Conservation (phyloP, 257 asterid species). For the Thymus quinquecostatus region DNA sequence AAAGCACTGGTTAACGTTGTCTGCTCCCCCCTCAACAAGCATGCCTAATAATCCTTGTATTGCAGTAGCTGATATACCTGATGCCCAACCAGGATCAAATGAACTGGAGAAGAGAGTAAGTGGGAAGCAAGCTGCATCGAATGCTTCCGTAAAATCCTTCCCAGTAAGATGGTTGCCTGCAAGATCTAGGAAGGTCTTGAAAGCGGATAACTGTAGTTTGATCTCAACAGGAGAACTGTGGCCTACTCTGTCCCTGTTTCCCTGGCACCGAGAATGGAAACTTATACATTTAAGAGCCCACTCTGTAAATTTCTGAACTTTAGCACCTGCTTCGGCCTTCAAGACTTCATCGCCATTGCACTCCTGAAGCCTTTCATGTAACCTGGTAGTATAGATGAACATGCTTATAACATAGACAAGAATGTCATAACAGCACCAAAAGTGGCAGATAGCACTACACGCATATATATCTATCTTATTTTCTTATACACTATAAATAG, state of each 20-base stretch:
- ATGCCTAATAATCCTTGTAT: conserved; percentile 90
- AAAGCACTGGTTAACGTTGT: conserved; percentile 95
- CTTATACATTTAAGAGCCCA: conserved; percentile 99
- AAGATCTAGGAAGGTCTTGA: conserved; percentile 91
- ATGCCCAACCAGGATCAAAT: conserved; percentile 98
- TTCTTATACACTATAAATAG: not conserved
- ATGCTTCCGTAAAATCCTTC: conserved; percentile 98
- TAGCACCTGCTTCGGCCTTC: conserved; percentile 98
- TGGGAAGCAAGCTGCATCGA: conserved; percentile 99
- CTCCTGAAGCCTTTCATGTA: conserved; percentile 94
- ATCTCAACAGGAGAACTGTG: conserved; percentile 74
- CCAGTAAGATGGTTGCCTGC: conserved; percentile 93
- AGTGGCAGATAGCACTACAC: not conserved
- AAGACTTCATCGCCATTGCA: conserved; percentile 93
- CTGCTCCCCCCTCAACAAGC: conserved; percentile 99
- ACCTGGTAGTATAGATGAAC: conserved; percentile 50
- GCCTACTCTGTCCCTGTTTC: conserved; percentile 74
- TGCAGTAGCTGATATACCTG: conserved; percentile 93
- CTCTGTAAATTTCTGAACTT: conserved; percentile 96
- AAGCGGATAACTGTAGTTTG: conserved; percentile 89
- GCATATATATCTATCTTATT: conserved; percentile 19
- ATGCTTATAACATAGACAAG: conserved; percentile 24
- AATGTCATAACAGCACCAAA: not conserved
- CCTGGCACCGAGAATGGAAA: conserved; percentile 96
- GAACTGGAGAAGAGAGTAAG: conserved; percentile 97